These are phyloP conservation scores for Colletotrichum kahawae DNA, from an alignment of 2,329 filamentous ascomycete genomes.

Conservation along the genomic window DNA sequence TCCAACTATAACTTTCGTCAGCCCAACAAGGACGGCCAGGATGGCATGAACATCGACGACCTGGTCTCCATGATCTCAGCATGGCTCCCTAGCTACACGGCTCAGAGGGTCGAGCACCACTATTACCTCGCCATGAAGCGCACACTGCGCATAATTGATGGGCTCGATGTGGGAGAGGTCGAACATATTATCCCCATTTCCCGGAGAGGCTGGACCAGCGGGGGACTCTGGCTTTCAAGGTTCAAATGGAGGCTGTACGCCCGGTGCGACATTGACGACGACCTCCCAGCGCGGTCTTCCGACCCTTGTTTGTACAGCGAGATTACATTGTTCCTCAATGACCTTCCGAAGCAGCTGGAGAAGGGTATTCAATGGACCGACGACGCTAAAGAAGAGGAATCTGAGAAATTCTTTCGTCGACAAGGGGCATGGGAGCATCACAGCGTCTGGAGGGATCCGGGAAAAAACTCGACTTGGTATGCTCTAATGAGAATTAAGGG, in stretches of 20 bases:
- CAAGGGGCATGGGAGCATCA: background rate
- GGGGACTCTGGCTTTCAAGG: background rate
- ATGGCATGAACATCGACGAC: background rate
- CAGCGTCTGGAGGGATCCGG: background rate
- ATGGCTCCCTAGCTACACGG: background rate
- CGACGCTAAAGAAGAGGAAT: background rate
- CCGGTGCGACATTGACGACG: background rate
- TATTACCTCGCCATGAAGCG: background rate
- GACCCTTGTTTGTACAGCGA: background rate
- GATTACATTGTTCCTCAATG: background rate
- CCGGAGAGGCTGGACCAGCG: background rate
- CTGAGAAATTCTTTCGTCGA: background rate
- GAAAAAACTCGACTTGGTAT: background rate
- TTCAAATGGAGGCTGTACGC: background rate
- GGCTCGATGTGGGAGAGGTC: background rate
- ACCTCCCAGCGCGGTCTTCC: background rate
- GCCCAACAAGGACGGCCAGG: background rate
- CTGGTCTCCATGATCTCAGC: background rate
- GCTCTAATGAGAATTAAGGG: background rate
- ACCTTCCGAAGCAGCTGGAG: background rate
- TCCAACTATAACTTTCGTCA: background rate
- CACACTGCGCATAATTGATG: background rate
- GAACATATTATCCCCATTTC: background rate
- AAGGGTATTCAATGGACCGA: background rate
- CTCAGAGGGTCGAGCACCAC: background rate